Conservation (phyloP, 1,284 basidiomycete genomes). For the Mycena sp. region DNA sequence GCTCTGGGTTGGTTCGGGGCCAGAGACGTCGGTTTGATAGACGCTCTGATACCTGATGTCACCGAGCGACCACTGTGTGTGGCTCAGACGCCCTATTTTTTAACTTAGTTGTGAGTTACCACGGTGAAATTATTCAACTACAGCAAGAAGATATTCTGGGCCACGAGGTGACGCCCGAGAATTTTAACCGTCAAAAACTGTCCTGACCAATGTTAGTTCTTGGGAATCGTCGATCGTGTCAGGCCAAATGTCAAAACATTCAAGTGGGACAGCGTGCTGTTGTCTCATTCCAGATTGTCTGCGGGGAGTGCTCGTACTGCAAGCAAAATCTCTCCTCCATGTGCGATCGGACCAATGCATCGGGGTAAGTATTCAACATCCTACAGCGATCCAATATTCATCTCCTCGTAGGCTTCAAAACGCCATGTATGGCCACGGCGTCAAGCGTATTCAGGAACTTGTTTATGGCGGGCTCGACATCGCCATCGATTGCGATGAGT, state of each 20-base stretch:
- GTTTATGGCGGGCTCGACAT: slow-evolving; percentile 74
- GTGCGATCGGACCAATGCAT: slow-evolving; percentile 78
- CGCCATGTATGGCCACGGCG: slow-evolving; percentile 75
- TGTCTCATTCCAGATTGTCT: slow-evolving; percentile 81
- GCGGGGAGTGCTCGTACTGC: slow-evolving; percentile 80
- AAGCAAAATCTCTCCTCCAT: slow-evolving; percentile 76
- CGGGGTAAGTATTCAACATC: slow-evolving; percentile 52
- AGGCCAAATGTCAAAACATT: slow-evolving; percentile 71
- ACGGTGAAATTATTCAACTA: slow-evolving; percentile 71
- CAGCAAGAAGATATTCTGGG: slow-evolving; percentile 82
- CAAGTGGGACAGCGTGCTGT: slow-evolving; percentile 76
- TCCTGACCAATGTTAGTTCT: slow-evolving; percentile 54
- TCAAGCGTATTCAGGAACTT: slow-evolving; percentile 67
- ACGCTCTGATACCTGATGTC: slow-evolving; percentile 73
- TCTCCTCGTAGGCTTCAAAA: slow-evolving; percentile 57
- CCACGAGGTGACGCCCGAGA: slow-evolving; percentile 60
- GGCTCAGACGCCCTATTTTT: slow-evolving; percentile 74
- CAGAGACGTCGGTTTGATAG: slow-evolving; percentile 62
- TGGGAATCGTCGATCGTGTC: slow-evolving; percentile 74
- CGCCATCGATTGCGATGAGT: slow-evolving; percentile 56
- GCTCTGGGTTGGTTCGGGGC: slow-evolving; percentile 78
- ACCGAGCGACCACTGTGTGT: slow-evolving; percentile 74
- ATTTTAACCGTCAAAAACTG: neutral
- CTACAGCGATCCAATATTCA: neutral
- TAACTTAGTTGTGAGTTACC: slow-evolving; percentile 40